A percentile compares a stretch with the other conserved stretches of the same genome.
phyloP scores from a whole-genome alignment of 1,139 yeast species.

The Yamadazyma aaseri region DNA sequence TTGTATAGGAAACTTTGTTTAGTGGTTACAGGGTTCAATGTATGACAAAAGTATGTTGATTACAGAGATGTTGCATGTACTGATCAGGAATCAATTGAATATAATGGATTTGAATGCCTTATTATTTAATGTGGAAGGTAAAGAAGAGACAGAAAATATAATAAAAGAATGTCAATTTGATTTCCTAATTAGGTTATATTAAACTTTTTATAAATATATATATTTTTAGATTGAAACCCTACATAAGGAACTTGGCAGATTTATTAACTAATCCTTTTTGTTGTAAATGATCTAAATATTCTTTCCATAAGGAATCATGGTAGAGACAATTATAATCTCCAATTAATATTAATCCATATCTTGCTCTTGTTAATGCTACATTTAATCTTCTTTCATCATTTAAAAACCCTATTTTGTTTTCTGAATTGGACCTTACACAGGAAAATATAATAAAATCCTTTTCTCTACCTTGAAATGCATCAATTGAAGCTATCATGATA shows the following conservation, averaged over 20 bases:
- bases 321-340: conserved; percentile 56
- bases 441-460: conserved; percentile 58
- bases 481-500: conserved; percentile 67
- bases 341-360: conserved; percentile 51
- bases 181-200: conserved; percentile 1
- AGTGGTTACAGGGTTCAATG: too few relatives aligned
- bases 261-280: conserved; percentile 17
- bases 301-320: conserved; percentile 55
- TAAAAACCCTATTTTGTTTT: conserved; percentile 56
- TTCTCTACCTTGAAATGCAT: conserved; percentile 69
- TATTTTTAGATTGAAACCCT: too few relatives aligned
- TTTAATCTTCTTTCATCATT: conserved; percentile 57
- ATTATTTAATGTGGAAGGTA: too few relatives aligned
- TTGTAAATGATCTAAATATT: conserved; percentile 43
- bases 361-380: conserved; percentile 65
- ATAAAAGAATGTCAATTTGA: background rate
- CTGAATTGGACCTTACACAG: conserved; percentile 56
- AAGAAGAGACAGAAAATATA: too few relatives aligned
- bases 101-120: too few relatives aligned
- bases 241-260: conserved; percentile 9
- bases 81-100: too few relatives aligned
- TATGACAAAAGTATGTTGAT: too few relatives aligned
- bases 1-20: too few relatives aligned
- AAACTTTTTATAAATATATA: too few relatives aligned
- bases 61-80: too few relatives aligned